Percentiles rank a stretch among this genome's conserved stretches.
Evolutionary conservation across 148 eudicot species (phyloP).

Genomic region (Camellia sinensis): DNA sequence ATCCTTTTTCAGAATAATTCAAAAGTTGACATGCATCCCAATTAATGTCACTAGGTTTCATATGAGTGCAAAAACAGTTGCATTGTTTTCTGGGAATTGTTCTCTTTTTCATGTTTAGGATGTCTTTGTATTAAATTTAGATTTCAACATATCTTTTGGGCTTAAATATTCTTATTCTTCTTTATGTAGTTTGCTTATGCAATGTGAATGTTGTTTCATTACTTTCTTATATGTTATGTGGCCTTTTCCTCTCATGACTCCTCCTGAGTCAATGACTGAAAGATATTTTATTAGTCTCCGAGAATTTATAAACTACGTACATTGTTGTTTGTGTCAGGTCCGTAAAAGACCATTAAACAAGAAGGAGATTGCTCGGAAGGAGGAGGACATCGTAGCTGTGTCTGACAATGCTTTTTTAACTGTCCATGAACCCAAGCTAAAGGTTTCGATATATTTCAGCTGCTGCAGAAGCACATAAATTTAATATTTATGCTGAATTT

Average conservation of each 20-base stretch:
- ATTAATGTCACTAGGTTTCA: not conserved
- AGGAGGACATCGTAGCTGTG: constrained; percentile 88
- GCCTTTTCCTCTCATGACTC: too few species aligned
- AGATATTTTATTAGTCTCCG: not conserved
- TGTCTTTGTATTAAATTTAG: not conserved
- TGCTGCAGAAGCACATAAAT: not conserved
- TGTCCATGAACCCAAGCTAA: constrained; percentile 90
- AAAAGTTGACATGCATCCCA: not conserved
- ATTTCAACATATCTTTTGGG: not conserved
- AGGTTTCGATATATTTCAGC: constrained; percentile 48
- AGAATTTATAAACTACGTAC: not conserved
- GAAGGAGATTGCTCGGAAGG: constrained; percentile 89
- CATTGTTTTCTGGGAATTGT: not conserved
- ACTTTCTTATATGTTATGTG: too few species aligned
- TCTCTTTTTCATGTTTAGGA: too few species aligned
- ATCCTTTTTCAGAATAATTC: not conserved
- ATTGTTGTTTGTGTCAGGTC: constrained; percentile 45
- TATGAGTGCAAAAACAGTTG: not conserved
- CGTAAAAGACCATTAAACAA: constrained; percentile 95
- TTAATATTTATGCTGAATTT: not conserved
- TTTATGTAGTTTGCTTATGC: not conserved
- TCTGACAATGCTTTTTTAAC: constrained; percentile 59
- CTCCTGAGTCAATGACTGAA: not conserved
- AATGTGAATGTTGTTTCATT: not conserved
- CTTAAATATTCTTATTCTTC: not conserved